Base-by-base conservation (phyloP, 2,329 filamentous ascomycete species). In the Cladorrhinum sp. region DNA sequence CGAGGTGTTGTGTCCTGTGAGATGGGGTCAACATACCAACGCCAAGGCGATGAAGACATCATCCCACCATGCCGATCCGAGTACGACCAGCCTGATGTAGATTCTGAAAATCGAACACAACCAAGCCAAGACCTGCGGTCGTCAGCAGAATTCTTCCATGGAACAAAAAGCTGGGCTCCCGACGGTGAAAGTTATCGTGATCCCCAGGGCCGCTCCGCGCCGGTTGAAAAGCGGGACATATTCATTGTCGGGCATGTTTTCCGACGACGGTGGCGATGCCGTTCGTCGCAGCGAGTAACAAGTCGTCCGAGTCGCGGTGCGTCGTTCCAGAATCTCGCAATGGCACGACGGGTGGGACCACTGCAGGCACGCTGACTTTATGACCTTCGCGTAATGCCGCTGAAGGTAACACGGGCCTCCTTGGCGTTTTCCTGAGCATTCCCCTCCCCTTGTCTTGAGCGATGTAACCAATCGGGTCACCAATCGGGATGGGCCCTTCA, bases 1-100 rank as follows among this genome's bases (percentile, higher is more conserved):
- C 14, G 9, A 26, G 3, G 23, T 56, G 33, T 42, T n/a, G 36
- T n/a, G 36, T 42, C 36, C 36, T 42, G 36, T 42, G 36, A n/a
- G 16, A 9, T 26, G 21, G 23, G 42, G 21, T 26, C 12, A 48
- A 26, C 39, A n/a, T 49, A 62, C 46, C 46, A 62, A 20, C 23
- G 56, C 53, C 2, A 62, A 48, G n/a, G 58, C 21, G 26, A 62
- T 52, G 16, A 62, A 62, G 9, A 62, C 9, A 26, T 62, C 60
- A 52, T 62, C 60, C 56, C 52, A 59, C 46, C 56, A 58, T 7
- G 56, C 49, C 28, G 52, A 52, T n/a, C 42, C 18, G 50, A 62
- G 16, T 46, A 62, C 48, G 46, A 33, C 5, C 23, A 53, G 55
- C 6, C 60, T 56, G 24, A 52, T 55, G 46, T 62, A 59, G 23